phyloP scores from a whole-genome alignment of 352 stramenopile species.

The Globisporangium lucens region DNA sequence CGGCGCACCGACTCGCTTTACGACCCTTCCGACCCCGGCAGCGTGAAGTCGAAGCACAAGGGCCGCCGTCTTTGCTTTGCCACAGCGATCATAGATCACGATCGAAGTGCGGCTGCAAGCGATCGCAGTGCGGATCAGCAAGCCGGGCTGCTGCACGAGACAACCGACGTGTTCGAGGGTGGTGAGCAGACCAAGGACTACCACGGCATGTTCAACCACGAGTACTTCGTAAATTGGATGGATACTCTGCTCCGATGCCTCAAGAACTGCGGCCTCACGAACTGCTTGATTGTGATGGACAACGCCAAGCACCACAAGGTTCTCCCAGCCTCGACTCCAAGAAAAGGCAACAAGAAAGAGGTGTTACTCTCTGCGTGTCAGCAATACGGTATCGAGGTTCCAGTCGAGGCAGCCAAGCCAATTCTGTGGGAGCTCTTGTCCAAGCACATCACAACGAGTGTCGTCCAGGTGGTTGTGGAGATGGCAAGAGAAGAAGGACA shows the following conservation, averaged over 20 bases:
- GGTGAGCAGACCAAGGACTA: conserved; percentile 25
- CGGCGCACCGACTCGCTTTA: no score
- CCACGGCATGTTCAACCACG: conserved; percentile 23
- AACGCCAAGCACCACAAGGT: conserved; percentile 6
- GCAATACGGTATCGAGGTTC: no score
- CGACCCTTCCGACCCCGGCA: no score
- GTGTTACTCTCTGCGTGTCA: not conserved
- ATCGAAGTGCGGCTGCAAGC: no score
- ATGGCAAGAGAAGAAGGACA: conserved; percentile 13
- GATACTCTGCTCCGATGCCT: not conserved
- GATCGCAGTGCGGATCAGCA: no score
- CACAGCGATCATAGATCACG: no score
- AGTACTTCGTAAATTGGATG: conserved; percentile 21
- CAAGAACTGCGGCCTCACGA: not conserved
- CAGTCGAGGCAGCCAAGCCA: not conserved
- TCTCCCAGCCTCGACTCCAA: conserved; percentile 3
- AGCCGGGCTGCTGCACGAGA: conserved; percentile 19
- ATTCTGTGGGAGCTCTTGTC: not conserved
- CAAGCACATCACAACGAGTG: conserved; percentile 7
- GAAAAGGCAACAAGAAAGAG: not conserved
- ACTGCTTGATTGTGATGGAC: conserved; percentile 7
- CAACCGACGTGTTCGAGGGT: conserved; percentile 31
- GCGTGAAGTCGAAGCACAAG: no score
- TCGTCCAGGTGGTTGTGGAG: conserved; percentile 12
- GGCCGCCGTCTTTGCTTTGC: no score